Evolutionary conservation across 2,329 filamentous ascomycete species (phyloP).

Genomic region (Penicillium sp.): DNA sequence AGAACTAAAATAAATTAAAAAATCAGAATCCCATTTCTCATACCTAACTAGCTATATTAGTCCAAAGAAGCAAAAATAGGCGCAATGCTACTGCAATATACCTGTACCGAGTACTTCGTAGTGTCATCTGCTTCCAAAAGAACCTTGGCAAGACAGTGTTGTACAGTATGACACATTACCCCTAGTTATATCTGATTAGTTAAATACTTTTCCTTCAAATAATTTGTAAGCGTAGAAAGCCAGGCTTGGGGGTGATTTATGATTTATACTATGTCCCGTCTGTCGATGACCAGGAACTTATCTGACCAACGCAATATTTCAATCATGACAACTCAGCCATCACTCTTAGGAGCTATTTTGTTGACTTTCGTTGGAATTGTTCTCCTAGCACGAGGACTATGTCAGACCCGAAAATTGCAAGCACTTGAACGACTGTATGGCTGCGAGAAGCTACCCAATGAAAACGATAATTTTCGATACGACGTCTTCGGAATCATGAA

Average conservation of each 20-base stretch:
- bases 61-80: background rate
- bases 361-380: background rate
- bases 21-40: background rate
- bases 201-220: background rate
- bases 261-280: background rate
- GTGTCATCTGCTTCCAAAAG: no score
- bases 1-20: background rate
- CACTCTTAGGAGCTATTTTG: background rate
- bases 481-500: background rate
- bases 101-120: background rate
- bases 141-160: background rate
- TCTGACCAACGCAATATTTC: background rate
- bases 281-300: background rate
- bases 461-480: background rate
- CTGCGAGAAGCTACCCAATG: background rate
- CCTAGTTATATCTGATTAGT: background rate
- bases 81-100: background rate
- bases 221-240: background rate
- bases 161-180: background rate
- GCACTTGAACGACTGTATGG: background rate
- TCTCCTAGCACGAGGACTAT: background rate
- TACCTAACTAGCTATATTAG: background rate
- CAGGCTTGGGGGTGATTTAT: background rate
- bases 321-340: background rate
- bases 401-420: background rate